Conservation (phyloP, 2,329 filamentous ascomycete genomes). For the Geosmithia morbida region DNA sequence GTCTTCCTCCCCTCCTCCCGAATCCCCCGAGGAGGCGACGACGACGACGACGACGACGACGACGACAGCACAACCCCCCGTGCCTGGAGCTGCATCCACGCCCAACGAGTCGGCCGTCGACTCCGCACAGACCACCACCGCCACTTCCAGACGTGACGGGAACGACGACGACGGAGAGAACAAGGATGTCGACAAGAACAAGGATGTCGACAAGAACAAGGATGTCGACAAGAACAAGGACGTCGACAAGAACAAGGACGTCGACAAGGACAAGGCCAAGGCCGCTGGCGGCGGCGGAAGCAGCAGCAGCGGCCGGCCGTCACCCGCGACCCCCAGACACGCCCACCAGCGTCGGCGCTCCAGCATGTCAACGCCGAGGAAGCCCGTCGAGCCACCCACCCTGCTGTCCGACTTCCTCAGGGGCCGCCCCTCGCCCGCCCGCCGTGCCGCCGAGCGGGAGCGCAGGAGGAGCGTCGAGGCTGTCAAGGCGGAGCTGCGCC, state of each 20-base stretch:
- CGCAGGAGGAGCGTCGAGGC: constrained; percentile 44
- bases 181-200: not conserved
- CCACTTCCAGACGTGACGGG: not conserved
- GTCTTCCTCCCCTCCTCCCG: not conserved
- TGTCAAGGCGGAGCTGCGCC: constrained; percentile 35
- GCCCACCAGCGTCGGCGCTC: constrained; percentile 3
- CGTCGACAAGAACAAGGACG: not conserved
- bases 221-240: too few species aligned
- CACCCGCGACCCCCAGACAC: constrained; percentile 12
- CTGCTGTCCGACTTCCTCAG: constrained; percentile 43
- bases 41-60: not conserved
- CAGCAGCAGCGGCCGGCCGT: constrained; percentile 5
- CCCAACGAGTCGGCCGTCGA: not conserved
- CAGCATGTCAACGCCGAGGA: constrained; percentile 19
- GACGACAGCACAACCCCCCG: not conserved
- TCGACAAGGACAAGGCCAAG: not conserved
- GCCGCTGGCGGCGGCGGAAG: not conserved
- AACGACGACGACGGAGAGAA: not conserved
- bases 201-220: too few species aligned
- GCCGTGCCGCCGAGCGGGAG: constrained; percentile 33
- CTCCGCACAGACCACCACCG: not conserved
- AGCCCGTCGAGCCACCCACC: constrained; percentile 19
- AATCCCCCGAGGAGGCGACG: not conserved
- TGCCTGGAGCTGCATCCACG: not conserved
- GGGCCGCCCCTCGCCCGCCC: constrained; percentile 40